These are phyloP conservation scores for Aquilaria sinensis DNA, from an alignment of 345 rosid species.

Conservation along the genomic window DNA sequence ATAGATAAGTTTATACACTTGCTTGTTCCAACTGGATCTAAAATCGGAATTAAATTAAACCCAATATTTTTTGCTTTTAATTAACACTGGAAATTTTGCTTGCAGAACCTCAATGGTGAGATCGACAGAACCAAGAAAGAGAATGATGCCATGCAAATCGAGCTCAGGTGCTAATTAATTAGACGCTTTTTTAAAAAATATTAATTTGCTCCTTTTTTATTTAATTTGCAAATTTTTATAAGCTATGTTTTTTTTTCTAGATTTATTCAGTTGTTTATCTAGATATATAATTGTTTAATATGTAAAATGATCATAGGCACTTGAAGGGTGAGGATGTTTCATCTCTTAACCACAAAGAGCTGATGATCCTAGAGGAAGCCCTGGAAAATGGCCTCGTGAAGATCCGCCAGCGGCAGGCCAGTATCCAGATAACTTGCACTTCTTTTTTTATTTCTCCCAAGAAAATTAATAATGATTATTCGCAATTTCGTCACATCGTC, in stretches of 20 bases:
- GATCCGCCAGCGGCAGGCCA: slow-evolving; percentile 48
- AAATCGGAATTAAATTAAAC: too few relatives aligned
- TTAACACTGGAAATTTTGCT: not conserved
- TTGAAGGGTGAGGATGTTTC: slow-evolving; percentile 65
- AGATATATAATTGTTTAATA: not conserved
- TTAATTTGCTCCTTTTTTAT: not conserved
- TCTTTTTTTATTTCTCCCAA: slow-evolving; percentile 5
- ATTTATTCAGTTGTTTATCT: not conserved
- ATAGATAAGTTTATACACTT: too few relatives aligned
- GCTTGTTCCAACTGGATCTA: too few relatives aligned
- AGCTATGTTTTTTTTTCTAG: not conserved
- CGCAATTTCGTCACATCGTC: too few relatives aligned
- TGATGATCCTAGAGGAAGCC: slow-evolving; percentile 56
- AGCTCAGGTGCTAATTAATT: slow-evolving; percentile 43
- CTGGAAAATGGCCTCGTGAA: slow-evolving; percentile 55
- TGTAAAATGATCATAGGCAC: slow-evolving; percentile 34
- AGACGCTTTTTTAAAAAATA: not conserved
- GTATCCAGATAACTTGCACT: not conserved
- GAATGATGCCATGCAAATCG: slow-evolving; percentile 77
- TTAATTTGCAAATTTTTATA: not conserved
- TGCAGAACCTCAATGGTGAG: slow-evolving; percentile 66
- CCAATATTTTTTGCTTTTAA: not conserved
- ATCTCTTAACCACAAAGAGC: slow-evolving; percentile 51
- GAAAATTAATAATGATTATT: too few relatives aligned
- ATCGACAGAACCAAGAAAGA: slow-evolving; percentile 78